These are phyloP conservation scores for Ogataea sp. DNA, from an alignment of 805 yeast genomes.

Conservation along the genomic window DNA sequence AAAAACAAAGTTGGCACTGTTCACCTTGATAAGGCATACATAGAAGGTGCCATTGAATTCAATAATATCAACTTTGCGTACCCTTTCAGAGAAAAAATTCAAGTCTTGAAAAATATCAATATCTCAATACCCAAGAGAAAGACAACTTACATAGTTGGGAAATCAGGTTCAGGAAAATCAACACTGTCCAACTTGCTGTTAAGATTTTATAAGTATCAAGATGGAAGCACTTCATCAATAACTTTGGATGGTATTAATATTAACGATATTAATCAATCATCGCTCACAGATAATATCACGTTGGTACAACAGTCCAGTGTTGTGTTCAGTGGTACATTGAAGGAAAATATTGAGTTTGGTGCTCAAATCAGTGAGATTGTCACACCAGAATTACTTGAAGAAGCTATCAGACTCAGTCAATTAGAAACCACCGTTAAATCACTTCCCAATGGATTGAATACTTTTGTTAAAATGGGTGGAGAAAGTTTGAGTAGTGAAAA, in stretches of 20 bases:
- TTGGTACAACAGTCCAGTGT: constrained; percentile 67
- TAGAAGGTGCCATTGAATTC: constrained; percentile 45
- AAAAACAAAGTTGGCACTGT: neutral
- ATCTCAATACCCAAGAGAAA: constrained; percentile 36
- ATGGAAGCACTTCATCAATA: constrained; percentile 32
- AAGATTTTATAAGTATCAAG: constrained; percentile 44
- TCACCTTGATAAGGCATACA: constrained; percentile 8
- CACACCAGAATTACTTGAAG: constrained; percentile 20
- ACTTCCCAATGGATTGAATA: constrained; percentile 49
- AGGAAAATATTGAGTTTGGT: constrained; percentile 57
- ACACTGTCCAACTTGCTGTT: constrained; percentile 60
- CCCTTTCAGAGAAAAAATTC: constrained; percentile 41
- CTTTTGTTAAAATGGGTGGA: too few species aligned
- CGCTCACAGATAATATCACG: constrained; percentile 58
- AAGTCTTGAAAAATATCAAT: constrained; percentile 40
- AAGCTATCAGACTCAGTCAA: constrained; percentile 46
- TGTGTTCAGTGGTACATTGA: constrained; percentile 55
- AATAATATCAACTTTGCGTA: constrained; percentile 54
- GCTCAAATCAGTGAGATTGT: constrained; percentile 10
- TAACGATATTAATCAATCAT: constrained; percentile 30
- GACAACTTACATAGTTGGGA: constrained; percentile 67
- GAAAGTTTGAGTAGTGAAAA: constrained; percentile 28
- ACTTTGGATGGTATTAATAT: constrained; percentile 47
- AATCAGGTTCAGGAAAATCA: constrained; percentile 92
- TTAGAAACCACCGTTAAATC: constrained; percentile 39